phyloP scores from a whole-genome alignment of 306 rosid genomes.

The Leucaena leucocephala region DNA sequence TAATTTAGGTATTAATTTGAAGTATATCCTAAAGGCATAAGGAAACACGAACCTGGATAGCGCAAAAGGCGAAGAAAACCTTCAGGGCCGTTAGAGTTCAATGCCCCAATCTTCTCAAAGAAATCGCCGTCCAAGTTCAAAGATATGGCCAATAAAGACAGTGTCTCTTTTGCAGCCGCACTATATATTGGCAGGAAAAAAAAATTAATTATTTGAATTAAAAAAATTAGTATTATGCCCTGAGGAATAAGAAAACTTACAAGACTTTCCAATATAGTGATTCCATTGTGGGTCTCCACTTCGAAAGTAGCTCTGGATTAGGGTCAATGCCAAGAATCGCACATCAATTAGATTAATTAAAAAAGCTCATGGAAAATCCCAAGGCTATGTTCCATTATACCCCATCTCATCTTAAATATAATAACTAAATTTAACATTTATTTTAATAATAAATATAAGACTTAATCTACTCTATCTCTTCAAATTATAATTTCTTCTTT shows the following conservation, averaged over 20 bases:
- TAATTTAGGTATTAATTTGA: too few species aligned
- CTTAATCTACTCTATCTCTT: too few species aligned
- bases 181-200: slow-evolving; percentile 39
- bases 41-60: slow-evolving; percentile 63
- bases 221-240: slow-evolving; percentile 3
- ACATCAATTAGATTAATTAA: too few species aligned
- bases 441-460: too few species aligned
- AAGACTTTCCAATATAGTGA: slow-evolving; percentile 52
- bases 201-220: slow-evolving; percentile 1
- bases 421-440: too few species aligned
- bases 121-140: slow-evolving; percentile 63
- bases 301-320: slow-evolving; percentile 61
- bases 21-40: too few species aligned
- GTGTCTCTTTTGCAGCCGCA: slow-evolving; percentile 55
- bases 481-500: too few species aligned
- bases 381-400: background rate
- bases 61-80: slow-evolving; percentile 75
- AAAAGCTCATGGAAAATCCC: slow-evolving; percentile 5
- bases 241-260: slow-evolving; percentile 49
- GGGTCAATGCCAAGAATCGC: slow-evolving; percentile 3
- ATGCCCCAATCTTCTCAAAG: slow-evolving; percentile 66
- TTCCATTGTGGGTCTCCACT: slow-evolving; percentile 74
- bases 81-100: slow-evolving; percentile 40
- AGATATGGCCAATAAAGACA: slow-evolving; percentile 71
- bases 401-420: too few species aligned